Evolutionary conservation across 23 red algal genomes (phyloP).

Genomic region (Cyanidioschyzon merolae): DNA sequence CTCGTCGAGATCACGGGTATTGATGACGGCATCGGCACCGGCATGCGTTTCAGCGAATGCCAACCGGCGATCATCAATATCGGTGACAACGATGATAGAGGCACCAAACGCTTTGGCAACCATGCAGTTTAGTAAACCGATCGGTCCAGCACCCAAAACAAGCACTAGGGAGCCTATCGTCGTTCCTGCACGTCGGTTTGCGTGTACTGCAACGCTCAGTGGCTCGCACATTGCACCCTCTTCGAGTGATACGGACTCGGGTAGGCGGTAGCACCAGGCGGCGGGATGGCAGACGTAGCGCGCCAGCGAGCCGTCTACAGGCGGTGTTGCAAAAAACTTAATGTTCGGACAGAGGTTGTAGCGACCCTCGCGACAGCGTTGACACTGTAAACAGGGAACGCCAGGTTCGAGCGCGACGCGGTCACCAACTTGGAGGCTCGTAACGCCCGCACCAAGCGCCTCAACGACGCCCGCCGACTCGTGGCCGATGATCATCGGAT

Average conservation of each 20-base stretch:
- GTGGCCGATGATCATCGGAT: conserved; percentile 72
- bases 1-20: conserved; percentile 35
- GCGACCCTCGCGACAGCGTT: conserved; percentile 37
- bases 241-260: conserved; percentile 50
- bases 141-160: conserved; percentile 56
- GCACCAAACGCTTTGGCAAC: conserved; percentile 60
- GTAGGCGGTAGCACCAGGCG: conserved; percentile 45
- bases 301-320: conserved; percentile 45
- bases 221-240: conserved; percentile 78
- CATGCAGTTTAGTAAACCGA: conserved; percentile 54
- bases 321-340: conserved; percentile 66
- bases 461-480: conserved; percentile 55
- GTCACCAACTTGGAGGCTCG: conserved; percentile 34
- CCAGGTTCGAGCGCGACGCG: conserved; percentile 76
- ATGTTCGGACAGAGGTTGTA: conserved; percentile 70
- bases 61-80: conserved; percentile 48
- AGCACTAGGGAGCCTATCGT: conserved; percentile 35
- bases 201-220: conserved; percentile 76
- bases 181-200: conserved; percentile 32
- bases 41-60: conserved; percentile 31
- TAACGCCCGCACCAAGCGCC: conserved; percentile 34
- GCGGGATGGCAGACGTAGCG: conserved; percentile 51
- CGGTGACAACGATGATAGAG: conserved; percentile 31
- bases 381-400: conserved; percentile 43
- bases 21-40: conserved; percentile 36